phyloP scores from a whole-genome alignment of 129 eudicot species.

The Flaveria sonorensis region DNA sequence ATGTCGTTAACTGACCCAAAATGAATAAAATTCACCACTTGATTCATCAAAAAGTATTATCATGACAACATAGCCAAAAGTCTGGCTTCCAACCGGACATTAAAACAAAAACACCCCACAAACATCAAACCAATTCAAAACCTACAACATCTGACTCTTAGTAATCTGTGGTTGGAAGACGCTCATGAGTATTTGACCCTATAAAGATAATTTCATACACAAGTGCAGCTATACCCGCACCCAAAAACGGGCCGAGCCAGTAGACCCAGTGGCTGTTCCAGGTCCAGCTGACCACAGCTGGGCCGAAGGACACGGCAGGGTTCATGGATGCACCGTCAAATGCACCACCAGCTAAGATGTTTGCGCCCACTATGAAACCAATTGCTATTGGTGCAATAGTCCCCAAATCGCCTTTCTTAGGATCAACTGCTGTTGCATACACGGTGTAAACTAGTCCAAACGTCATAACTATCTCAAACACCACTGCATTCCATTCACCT shows the following conservation, averaged over 20 bases:
- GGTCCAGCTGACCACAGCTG: conserved; percentile 60
- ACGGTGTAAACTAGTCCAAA: conserved; percentile 60
- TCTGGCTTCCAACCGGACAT: conserved; percentile 25
- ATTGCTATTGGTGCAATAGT: conserved; percentile 55
- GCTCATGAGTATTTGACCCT: conserved; percentile 43
- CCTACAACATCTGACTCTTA: conserved; percentile 25
- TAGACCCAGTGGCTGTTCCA: conserved; percentile 58
- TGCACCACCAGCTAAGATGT: conserved; percentile 61
- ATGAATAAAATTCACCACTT: background rate
- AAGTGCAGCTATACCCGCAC: conserved; percentile 48
- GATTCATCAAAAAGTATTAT: conserved; percentile 18
- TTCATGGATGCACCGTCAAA: conserved; percentile 67
- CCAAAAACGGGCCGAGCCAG: conserved; percentile 56
- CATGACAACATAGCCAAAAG: conserved; percentile 31
- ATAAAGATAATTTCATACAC: conserved; percentile 47
- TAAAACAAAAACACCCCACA: conserved; percentile 33
- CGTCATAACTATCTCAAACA: conserved; percentile 64
- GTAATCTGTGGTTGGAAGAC: conserved; percentile 43
- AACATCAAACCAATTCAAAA: conserved; percentile 4
- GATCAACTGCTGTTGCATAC: conserved; percentile 56
- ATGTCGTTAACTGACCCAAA: too few relatives aligned
- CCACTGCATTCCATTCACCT: conserved; percentile 47
- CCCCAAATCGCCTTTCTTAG: conserved; percentile 51
- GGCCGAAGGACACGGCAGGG: conserved; percentile 63
- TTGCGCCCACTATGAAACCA: conserved; percentile 63